Percentiles rank a stretch among this genome's conserved stretches.
Evolutionary conservation across 495 filamentous ascomycete genomes (phyloP).

Genomic region (Neohortaea acidophila): DNA sequence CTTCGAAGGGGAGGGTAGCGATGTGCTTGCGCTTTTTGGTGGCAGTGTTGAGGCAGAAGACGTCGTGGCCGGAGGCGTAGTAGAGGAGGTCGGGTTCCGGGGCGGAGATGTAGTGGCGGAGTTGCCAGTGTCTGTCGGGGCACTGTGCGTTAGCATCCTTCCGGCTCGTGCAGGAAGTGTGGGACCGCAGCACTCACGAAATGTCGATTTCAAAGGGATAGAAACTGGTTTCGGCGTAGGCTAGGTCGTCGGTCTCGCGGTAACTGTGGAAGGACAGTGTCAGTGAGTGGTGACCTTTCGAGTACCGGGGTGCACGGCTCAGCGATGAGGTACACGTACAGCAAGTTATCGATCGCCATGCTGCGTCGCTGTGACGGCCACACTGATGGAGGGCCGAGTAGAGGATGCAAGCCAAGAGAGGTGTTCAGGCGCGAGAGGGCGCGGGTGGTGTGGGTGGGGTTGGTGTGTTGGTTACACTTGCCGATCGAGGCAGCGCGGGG

Average conservation of each 20-base stretch:
- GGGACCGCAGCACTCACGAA: slow-evolving; percentile 39
- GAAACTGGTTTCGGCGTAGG: slow-evolving; percentile 51
- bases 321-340: too few relatives aligned
- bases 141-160: slow-evolving; percentile 15
- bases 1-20: slow-evolving; percentile 62
- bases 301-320: too few relatives aligned
- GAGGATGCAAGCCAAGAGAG: too few relatives aligned
- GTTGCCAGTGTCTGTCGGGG: slow-evolving; percentile 63
- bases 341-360: slow-evolving; percentile 21
- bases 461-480: too few relatives aligned
- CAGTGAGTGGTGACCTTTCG: too few relatives aligned
- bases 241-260: slow-evolving; percentile 42
- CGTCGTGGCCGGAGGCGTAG: slow-evolving; percentile 58
- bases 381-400: too few relatives aligned
- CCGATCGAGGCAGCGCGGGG: too few relatives aligned
- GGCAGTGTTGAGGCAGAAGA: slow-evolving; percentile 51
- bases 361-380: neutral
- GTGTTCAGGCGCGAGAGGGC: too few relatives aligned
- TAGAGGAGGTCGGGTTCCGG: slow-evolving; percentile 63
- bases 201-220: slow-evolving; percentile 61
- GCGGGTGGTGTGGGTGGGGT: too few relatives aligned
- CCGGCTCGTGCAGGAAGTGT: neutral
- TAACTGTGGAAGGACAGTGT: slow-evolving; percentile 33
- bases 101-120: slow-evolving; percentile 77
- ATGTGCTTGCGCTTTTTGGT: slow-evolving; percentile 61